Percentiles rank a stretch among this genome's conserved stretches.
Evolutionary conservation across 495 filamentous ascomycete species (phyloP).

Genomic region (Podospora pseudoanserina): DNA sequence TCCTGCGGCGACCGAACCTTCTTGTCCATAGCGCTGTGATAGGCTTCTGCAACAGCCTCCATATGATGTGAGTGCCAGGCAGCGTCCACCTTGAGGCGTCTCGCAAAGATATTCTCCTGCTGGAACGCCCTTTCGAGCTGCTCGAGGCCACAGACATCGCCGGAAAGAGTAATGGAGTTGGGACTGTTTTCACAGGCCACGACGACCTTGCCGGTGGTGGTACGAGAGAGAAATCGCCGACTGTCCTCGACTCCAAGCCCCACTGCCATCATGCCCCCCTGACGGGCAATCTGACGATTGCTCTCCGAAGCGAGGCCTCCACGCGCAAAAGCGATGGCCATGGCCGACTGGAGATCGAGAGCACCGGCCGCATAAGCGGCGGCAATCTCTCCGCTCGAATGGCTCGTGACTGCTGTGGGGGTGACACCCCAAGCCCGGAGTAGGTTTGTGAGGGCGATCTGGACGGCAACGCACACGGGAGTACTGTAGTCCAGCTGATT

Average conservation of each 20-base stretch:
- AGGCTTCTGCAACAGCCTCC: constrained; percentile 36
- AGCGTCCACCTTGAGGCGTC: constrained; percentile 36
- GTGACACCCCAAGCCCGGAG: constrained; percentile 49
- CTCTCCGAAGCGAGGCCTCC: constrained; percentile 24
- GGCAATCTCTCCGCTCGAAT: constrained; percentile 64
- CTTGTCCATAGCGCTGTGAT: constrained; percentile 29
- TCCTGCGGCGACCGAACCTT: constrained; percentile 23
- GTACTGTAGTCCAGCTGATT: constrained; percentile 37
- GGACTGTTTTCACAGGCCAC: constrained; percentile 51
- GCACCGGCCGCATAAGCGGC: constrained; percentile 48
- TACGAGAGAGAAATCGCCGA: constrained; percentile 25
- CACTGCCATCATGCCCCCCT: constrained; percentile 45
- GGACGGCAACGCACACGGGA: constrained; percentile 46
- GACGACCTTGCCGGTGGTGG: constrained; percentile 25
- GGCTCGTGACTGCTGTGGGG: constrained; percentile 52
- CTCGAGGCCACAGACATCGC: constrained; percentile 36
- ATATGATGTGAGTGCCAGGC: constrained; percentile 50
- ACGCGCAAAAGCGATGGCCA: constrained; percentile 45
- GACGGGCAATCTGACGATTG: constrained; percentile 27
- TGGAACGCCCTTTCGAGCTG: constrained; percentile 29
- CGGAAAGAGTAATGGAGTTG: constrained; percentile 45
- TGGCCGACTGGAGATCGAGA: constrained; percentile 40
- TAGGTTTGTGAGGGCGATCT: constrained; percentile 53
- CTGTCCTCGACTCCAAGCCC: constrained; percentile 30
- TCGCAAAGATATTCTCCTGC: constrained; percentile 31